These are phyloP conservation scores for Saposhnikovia divaricata DNA, from an alignment of 129 eudicot genomes.

Conservation along the genomic window DNA sequence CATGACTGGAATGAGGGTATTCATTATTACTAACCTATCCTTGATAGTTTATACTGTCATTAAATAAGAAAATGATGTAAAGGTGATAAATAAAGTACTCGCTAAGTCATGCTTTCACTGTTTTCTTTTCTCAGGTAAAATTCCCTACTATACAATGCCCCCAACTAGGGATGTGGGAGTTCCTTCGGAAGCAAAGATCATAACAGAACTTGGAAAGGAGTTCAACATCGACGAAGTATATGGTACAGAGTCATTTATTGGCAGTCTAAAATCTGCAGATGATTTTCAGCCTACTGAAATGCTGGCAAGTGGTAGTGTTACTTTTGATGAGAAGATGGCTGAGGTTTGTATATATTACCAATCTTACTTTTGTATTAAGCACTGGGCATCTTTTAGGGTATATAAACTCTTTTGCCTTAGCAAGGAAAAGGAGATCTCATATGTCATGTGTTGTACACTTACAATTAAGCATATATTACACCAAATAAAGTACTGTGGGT, in stretches of 20 bases:
- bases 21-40: not conserved
- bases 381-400: not conserved
- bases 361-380: not conserved
- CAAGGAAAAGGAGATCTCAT: not conserved
- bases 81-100: not conserved
- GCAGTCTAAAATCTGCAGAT: constrained; percentile 71
- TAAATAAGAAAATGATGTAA: not conserved
- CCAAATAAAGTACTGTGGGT: not conserved
- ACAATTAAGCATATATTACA: not conserved
- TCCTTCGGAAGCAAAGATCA: constrained; percentile 65
- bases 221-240: constrained; percentile 86
- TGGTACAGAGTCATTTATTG: constrained; percentile 81
- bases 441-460: not conserved
- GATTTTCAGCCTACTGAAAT: constrained; percentile 66
- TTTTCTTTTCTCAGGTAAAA: constrained; percentile 53
- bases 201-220: constrained; percentile 78
- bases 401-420: not conserved
- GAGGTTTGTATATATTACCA: constrained; percentile 42
- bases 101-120: not conserved
- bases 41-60: not conserved
- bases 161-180: constrained; percentile 64
- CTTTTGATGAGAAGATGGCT: constrained; percentile 52
- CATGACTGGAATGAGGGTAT: constrained; percentile 98
- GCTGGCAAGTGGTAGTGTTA: constrained; percentile 40
- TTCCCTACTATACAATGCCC: constrained; percentile 95